phyloP scores from a whole-genome alignment of 2,329 filamentous ascomycete genomes.

The Penicillium carneum region DNA sequence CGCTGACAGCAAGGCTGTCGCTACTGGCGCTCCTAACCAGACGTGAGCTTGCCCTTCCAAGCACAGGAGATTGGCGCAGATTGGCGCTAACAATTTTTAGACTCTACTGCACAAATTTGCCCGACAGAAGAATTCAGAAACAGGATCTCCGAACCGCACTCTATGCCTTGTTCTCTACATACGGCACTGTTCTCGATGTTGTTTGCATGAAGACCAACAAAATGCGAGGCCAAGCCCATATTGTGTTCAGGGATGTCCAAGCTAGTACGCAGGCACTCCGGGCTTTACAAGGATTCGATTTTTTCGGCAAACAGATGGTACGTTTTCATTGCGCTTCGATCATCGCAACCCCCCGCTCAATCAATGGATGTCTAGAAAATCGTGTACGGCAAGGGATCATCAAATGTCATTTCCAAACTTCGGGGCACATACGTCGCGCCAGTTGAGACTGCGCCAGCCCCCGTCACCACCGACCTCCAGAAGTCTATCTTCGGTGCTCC shows the following conservation, averaged over 20 bases:
- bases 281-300: slow-evolving; percentile 81
- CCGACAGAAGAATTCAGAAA: slow-evolving; percentile 83
- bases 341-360: slow-evolving; percentile 13
- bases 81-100: slow-evolving; percentile 57
- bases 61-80: slow-evolving; percentile 13
- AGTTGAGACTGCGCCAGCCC: slow-evolving; percentile 53
- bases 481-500: slow-evolving; percentile 79
- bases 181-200: slow-evolving; percentile 89
- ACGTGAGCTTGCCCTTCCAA: slow-evolving; percentile 63
- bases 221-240: slow-evolving; percentile 95
- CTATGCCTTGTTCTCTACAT: slow-evolving; percentile 93
- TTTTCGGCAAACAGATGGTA: slow-evolving; percentile 86
- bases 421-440: slow-evolving; percentile 86
- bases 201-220: slow-evolving; percentile 86
- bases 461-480: slow-evolving; percentile 75
- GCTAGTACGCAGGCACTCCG: slow-evolving; percentile 94
- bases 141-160: slow-evolving; percentile 82
- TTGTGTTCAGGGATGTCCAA: slow-evolving; percentile 87
- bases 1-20: slow-evolving; percentile 46
- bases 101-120: slow-evolving; percentile 88
- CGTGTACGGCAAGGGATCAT: slow-evolving; percentile 87
- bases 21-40: slow-evolving; percentile 73
- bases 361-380: slow-evolving; percentile 70
- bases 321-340: slow-evolving; percentile 44
- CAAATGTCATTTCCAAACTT: slow-evolving; percentile 85